Base-by-base conservation (phyloP, 352 stramenopile genomes). In the Phytophthora cactorum region DNA sequence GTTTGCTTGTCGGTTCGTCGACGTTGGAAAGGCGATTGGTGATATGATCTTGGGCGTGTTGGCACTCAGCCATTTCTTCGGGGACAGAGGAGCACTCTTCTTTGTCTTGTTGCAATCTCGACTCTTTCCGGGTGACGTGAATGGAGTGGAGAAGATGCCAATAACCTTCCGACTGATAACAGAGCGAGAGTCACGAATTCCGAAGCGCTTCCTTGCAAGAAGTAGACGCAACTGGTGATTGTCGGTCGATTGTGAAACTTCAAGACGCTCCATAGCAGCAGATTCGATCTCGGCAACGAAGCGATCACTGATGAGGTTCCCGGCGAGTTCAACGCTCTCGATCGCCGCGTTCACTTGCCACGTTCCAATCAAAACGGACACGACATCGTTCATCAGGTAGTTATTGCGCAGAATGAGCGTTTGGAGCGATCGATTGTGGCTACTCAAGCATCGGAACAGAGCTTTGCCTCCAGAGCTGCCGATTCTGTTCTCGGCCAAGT, bases 351-450 rank as follows among this genome's bases (percentile, higher is more conserved):
- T 90, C 9, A 59, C 7, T 62, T 77, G 66, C 57, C 79, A 80
- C n/a, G 76, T 63, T 8, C 57, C n/a, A 5, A 63, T 49, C 5
- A 91, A 47, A 6, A 50, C 5, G 0, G 60, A 29, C 8, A 92
- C 46, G 3, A 74, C 77, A 46, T 91, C 82, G 57, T 85, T 86
- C 65, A 79, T 74, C 28, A 92, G 46, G 38, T 79, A 57, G 55
- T 93, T 93, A 70, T 91, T 92, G 45, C 57, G 61, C 14, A 93
- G 68, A 8, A 91, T 55, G 5, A 93, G 71, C 17, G 66, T 81
- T 38, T 76, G 36, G 1, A 93, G 66, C 22, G 75, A 65, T 12
- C 52, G 63, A 51, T 90, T 89, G 12, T 31, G 11, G 1, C 49
- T 66, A 38, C 64, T 58, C 17, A 91, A 62, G 43, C 71, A 75